phyloP scores from a whole-genome alignment of 2,329 filamentous ascomycete genomes.

The Fusarium pilosicola region DNA sequence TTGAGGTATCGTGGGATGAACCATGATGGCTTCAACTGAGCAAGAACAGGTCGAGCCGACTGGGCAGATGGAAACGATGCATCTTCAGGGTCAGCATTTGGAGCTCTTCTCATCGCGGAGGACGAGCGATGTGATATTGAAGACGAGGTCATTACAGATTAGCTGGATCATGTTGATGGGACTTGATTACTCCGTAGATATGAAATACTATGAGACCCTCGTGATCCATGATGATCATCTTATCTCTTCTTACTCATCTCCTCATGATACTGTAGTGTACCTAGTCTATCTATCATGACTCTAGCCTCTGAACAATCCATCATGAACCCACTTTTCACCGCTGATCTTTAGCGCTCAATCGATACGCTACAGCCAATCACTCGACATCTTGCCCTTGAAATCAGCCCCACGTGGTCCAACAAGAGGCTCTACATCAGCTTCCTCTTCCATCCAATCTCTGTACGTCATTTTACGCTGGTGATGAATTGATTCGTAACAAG shows the following conservation, averaged over 20 bases:
- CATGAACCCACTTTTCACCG: not conserved
- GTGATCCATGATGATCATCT: not conserved
- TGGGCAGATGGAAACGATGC: conserved; percentile 15
- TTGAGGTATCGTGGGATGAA: not conserved
- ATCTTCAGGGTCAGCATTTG: conserved; percentile 16
- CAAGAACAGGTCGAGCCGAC: conserved; percentile 1
- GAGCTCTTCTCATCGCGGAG: conserved; percentile 29
- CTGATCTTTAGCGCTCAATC: conserved; percentile 6
- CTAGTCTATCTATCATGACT: not conserved
- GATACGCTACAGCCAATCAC: conserved; percentile 37
- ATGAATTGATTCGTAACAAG: conserved; percentile 16
- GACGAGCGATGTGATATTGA: conserved; percentile 15
- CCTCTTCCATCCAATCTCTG: conserved; percentile 5
- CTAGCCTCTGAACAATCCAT: not conserved
- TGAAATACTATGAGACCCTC: not conserved
- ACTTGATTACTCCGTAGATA: no score
- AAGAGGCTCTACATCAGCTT: conserved; percentile 9
- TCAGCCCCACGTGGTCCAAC: conserved; percentile 33
- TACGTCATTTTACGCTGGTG: not conserved
- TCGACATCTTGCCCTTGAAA: conserved; percentile 30
- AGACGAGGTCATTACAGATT: conserved; percentile 30
- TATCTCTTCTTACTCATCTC: not conserved
- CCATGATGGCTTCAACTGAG: not conserved
- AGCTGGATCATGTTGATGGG: not conserved
- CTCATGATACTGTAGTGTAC: not conserved